Conservation (phyloP, 495 filamentous ascomycete species). For the Chaetomidium leptoderma region DNA sequence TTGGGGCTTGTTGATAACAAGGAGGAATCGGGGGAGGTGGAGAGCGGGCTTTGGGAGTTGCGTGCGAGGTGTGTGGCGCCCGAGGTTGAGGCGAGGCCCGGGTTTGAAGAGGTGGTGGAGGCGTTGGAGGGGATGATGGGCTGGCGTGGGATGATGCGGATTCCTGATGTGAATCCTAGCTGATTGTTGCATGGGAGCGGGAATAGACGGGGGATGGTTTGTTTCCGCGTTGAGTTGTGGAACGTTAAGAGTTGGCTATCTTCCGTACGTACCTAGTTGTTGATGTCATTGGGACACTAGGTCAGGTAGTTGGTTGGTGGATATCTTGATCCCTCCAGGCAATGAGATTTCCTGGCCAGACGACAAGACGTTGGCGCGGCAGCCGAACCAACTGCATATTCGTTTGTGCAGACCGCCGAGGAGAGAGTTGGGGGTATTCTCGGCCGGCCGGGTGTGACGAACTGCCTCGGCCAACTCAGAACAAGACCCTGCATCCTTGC, state of each 20-base stretch:
- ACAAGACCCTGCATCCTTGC: conserved; percentile 2
- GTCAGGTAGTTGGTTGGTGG: not conserved
- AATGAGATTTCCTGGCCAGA: too few species aligned
- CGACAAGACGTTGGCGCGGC: too few species aligned
- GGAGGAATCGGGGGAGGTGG: conserved; percentile 8
- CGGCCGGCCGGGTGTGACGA: not conserved
- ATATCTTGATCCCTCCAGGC: too few species aligned
- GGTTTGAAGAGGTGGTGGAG: conserved; percentile 30
- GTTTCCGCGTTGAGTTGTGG: not conserved
- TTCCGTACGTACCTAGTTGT: not conserved
- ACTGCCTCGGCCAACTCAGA: not conserved
- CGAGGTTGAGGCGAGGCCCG: conserved; percentile 16
- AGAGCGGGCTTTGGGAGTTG: conserved; percentile 21
- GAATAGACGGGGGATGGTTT: not conserved
- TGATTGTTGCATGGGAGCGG: too few species aligned
- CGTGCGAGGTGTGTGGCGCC: conserved; percentile 16
- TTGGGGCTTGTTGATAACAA: conserved; percentile 13
- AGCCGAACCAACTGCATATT: not conserved
- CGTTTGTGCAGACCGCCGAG: not conserved
- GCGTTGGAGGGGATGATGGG: conserved; percentile 31
- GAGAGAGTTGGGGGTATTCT: not conserved
- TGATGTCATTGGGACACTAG: not conserved
- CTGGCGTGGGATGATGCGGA: conserved; percentile 34
- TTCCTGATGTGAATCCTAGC: conserved; percentile 11
- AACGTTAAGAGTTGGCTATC: not conserved